These are phyloP conservation scores for Colletotrichum musicola DNA, from an alignment of 2,329 filamentous ascomycete species.

Conservation along the genomic window DNA sequence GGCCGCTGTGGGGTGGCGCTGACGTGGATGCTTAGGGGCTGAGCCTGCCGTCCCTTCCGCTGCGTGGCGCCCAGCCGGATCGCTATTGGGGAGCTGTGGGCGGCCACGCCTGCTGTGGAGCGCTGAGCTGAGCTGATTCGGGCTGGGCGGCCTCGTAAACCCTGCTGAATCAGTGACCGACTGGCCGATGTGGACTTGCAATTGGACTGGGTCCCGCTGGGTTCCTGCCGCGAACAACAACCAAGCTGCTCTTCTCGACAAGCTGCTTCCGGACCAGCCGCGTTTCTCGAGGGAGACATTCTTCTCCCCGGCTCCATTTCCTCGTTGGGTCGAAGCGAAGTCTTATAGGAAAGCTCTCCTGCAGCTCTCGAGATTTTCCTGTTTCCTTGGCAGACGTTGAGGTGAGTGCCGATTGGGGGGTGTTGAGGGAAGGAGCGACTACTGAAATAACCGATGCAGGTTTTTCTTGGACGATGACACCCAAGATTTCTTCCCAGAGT, in stretches of 20 bases:
- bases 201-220: too few relatives aligned
- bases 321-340: not conserved
- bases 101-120: constrained; percentile 24
- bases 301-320: not conserved
- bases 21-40: constrained; percentile 28
- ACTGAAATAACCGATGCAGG: not conserved
- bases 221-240: constrained; percentile 7
- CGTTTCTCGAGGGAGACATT: not conserved
- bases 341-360: not conserved
- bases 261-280: not conserved
- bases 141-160: not conserved
- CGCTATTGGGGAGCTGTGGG: constrained; percentile 26
- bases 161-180: too few relatives aligned
- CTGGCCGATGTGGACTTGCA: too few relatives aligned
- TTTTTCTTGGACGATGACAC: constrained; percentile 4
- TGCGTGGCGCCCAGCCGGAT: constrained; percentile 21
- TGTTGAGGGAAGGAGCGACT: not conserved
- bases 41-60: constrained; percentile 28
- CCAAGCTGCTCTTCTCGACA: not conserved
- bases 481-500: not conserved
- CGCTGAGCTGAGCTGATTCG: constrained; percentile 18
- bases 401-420: not conserved
- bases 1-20: constrained; percentile 21
- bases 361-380: not conserved
- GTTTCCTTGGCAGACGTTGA: not conserved